Evolutionary conservation across 2,329 filamentous ascomycete genomes (phyloP), one percentile per base, ranked within the genome.

Genomic region (Colletotrichum caudatum): DNA sequence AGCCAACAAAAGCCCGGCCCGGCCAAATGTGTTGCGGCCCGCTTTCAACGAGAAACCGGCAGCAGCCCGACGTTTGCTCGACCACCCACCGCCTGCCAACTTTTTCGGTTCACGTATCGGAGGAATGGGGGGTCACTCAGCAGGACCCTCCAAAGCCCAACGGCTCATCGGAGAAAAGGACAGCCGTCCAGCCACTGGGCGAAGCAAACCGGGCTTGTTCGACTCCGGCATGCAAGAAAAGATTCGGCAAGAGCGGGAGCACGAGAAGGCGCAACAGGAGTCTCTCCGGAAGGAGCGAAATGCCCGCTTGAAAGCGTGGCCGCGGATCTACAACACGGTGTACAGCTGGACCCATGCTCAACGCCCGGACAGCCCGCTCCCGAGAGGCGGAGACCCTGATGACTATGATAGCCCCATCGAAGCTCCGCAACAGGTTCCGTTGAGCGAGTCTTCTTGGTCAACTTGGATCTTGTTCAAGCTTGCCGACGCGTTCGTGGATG

Each of bases 331-430:
- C 14, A 46, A 57, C 1, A 67, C 51, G 23, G 44, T 71, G 14
- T 71, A 71, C 14, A 57, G 39, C 35, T 71, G 69, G 69, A 68
- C 69, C 11, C 44, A 68, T n/a, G 64, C 65, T 12, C 37, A 58
- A 18, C 64, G 58, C n/a, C 69, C 69, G 2, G 58, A 68, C 18
- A 71, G 61, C 7, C 50, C 61, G 8, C 46, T 23, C 9, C 51
- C 48, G 2, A 35, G 29, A 12, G 57, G 46, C 16, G 48, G 23
- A 18, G 16, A 50, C n/a, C 39, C 48, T 2, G 57, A 69, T 18
- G 50, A 12, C 16, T 35, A 39, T 39, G 37, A 18, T 5, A 46
- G 41, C 16, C 35, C 44, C 14, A 26, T 46, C 7, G 20, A 18
- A 2, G 20, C 37, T 23, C 29, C 44, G 6, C 65, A 44, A 8